phyloP scores from a whole-genome alignment of 108 stramenopile genomes.

The Fragilaria crotonensis region DNA sequence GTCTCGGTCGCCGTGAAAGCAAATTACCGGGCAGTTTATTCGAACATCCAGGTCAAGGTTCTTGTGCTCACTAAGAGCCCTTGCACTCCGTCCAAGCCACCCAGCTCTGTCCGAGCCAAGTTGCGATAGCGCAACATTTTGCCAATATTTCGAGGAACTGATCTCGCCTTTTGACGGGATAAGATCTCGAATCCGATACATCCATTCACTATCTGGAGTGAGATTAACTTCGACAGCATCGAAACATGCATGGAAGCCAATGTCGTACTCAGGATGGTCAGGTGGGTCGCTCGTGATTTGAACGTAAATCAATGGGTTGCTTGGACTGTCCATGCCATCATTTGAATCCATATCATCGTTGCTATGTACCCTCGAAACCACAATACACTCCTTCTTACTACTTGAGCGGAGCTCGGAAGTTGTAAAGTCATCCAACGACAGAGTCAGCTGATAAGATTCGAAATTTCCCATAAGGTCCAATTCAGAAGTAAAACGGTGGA shows the following conservation, averaged over 20 bases:
- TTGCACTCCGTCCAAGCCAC: conserved; percentile 29
- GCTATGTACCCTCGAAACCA: conserved; percentile 1
- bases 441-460: conserved; percentile 20
- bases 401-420: conserved; percentile 29
- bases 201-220: conserved; percentile 37
- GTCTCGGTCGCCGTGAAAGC: conserved; percentile 24
- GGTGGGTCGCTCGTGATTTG: conserved; percentile 18
- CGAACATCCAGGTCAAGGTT: conserved; percentile 38
- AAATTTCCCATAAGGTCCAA: conserved; percentile 35
- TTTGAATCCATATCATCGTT: background rate
- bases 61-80: conserved; percentile 30
- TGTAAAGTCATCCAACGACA: conserved; percentile 28
- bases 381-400: conserved; percentile 21
- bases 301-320: conserved; percentile 19
- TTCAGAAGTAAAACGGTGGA: conserved; percentile 10
- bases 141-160: conserved; percentile 38
- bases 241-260: conserved; percentile 12
- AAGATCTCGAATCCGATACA: conserved; percentile 17
- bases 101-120: conserved; percentile 26
- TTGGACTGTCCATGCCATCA: background rate
- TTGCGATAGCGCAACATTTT: conserved; percentile 34
- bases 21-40: conserved; percentile 38
- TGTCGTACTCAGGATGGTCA: conserved; percentile 9
- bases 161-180: background rate
- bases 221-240: conserved; percentile 24